Percentiles rank a stretch among this genome's conserved stretches.
These are phyloP conservation scores for Colletotrichum sp. DNA, from an alignment of 2,329 filamentous ascomycete species.

Conservation along the genomic window DNA sequence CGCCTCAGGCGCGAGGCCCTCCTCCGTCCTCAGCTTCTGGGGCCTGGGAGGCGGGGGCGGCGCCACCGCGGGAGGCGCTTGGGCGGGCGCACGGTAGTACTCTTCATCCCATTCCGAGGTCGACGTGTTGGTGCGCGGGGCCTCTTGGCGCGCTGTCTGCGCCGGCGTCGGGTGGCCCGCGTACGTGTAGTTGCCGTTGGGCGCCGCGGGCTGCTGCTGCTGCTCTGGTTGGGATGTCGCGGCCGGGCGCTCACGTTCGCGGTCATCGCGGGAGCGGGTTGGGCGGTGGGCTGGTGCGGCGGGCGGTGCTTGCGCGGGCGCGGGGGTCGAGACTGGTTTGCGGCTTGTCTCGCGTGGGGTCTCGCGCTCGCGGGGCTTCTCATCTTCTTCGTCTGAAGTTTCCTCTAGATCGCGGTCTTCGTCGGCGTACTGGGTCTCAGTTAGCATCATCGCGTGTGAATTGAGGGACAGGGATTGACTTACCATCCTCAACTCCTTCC, in stretches of 20 bases:
- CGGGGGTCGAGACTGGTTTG: slow-evolving; percentile 4
- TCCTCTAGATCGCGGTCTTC: slow-evolving; percentile 27
- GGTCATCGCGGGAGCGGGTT: slow-evolving; percentile 8
- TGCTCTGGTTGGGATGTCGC: background rate
- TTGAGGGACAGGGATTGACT: background rate
- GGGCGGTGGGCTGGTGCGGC: background rate
- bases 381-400: slow-evolving; percentile 30
- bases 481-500: slow-evolving; percentile 49
- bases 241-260: background rate
- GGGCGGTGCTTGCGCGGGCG: background rate
- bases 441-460: background rate
- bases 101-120: slow-evolving; percentile 23
- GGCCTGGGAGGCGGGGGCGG: slow-evolving; percentile 36
- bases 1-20: slow-evolving; percentile 1
- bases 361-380: background rate
- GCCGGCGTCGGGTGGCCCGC: background rate
- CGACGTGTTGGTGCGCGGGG: background rate
- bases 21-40: slow-evolving; percentile 34
- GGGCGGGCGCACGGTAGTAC: slow-evolving; percentile 23
- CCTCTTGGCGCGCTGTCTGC: slow-evolving; percentile 14
- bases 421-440: slow-evolving; percentile 26
- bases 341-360: background rate
- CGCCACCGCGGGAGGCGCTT: slow-evolving; percentile 16
- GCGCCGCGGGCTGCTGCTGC: background rate
- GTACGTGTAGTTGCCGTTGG: slow-evolving; percentile 11